Percentiles rank a stretch among this genome's conserved stretches.
Conservation (phyloP, 768 basidiomycete species). For the Rhodotorula sphaerocarpa region DNA sequence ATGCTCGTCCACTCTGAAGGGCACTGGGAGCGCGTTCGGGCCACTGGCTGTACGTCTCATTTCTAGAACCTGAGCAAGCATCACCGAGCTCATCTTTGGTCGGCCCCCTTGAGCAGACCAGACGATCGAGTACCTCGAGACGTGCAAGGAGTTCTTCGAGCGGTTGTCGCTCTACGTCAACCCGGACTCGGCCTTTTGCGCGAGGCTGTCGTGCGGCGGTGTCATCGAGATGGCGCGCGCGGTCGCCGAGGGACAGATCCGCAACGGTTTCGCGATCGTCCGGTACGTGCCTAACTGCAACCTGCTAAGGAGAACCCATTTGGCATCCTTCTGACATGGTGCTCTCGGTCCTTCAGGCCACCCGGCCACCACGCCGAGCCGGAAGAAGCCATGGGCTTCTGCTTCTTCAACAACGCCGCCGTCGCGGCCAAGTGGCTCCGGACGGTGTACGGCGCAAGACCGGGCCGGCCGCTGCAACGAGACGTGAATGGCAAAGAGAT, state of each 20-base stretch:
- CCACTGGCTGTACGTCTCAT: constrained; percentile 61
- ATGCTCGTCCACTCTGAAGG: constrained; percentile 82
- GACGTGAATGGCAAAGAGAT: constrained; percentile 26
- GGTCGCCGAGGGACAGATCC: constrained; percentile 68
- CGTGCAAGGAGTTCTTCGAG: constrained; percentile 81
- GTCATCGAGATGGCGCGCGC: constrained; percentile 82
- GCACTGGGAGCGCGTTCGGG: constrained; percentile 83
- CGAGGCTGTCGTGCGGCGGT: constrained; percentile 83
- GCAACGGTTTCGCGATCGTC: constrained; percentile 88
- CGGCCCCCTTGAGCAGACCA: too few species aligned
- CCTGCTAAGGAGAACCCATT: too few species aligned
- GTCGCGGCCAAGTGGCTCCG: constrained; percentile 80
- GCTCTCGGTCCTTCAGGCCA: constrained; percentile 46
- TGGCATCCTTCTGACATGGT: too few species aligned
- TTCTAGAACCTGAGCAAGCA: neutral
- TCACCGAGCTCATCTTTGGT: too few species aligned
- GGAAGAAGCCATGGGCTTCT: constrained; percentile 97
- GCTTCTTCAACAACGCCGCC: constrained; percentile 97
- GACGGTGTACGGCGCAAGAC: constrained; percentile 43
- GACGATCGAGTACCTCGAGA: constrained; percentile 30
- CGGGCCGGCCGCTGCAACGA: constrained; percentile 43
- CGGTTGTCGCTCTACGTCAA: constrained; percentile 87
- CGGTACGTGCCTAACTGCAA: constrained; percentile 44
- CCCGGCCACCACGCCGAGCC: constrained; percentile 99
- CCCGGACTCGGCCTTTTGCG: constrained; percentile 70